A percentile compares a stretch with the other conserved stretches of the same genome.
phyloP scores from a whole-genome alignment of 2,329 filamentous ascomycete species.

The Penicillium sp. region DNA sequence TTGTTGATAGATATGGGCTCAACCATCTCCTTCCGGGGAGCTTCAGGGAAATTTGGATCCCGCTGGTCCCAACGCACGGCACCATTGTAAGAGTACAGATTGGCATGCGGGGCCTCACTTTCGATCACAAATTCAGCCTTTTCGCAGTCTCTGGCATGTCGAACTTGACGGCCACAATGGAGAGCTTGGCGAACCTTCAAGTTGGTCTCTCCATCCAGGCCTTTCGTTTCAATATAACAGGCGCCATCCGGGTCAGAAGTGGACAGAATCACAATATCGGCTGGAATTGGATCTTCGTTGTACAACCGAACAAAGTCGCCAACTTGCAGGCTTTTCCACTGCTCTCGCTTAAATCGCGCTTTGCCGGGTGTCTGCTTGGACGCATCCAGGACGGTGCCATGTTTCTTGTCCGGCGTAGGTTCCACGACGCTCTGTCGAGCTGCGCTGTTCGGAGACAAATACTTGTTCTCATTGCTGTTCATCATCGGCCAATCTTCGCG shows the following conservation, averaged over 20 bases:
- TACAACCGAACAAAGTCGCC: slow-evolving; percentile 96
- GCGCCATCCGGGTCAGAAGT: slow-evolving; percentile 92
- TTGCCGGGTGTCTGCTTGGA: slow-evolving; percentile 62
- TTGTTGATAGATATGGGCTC: slow-evolving; percentile 96
- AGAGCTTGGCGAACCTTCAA: slow-evolving; percentile 91
- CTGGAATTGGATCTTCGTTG: slow-evolving; percentile 92
- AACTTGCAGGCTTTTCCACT: slow-evolving; percentile 93
- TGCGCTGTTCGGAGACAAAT: slow-evolving; percentile 31
- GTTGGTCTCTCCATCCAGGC: slow-evolving; percentile 95
- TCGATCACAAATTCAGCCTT: slow-evolving; percentile 82
- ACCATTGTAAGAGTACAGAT: slow-evolving; percentile 92
- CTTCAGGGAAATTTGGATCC: slow-evolving; percentile 60
- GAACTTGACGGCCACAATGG: slow-evolving; percentile 76
- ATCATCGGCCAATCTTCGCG: slow-evolving; percentile 42
- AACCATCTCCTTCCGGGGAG: slow-evolving; percentile 71
- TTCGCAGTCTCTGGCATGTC: slow-evolving; percentile 90
- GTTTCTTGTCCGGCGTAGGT: slow-evolving; percentile 43
- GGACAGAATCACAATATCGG: slow-evolving; percentile 86
- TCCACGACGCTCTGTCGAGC: slow-evolving; percentile 23
- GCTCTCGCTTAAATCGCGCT: slow-evolving; percentile 85
- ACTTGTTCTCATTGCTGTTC: slow-evolving; percentile 28
- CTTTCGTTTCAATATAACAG: slow-evolving; percentile 98
- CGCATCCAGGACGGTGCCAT: slow-evolving; percentile 71
- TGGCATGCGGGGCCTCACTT: slow-evolving; percentile 86
- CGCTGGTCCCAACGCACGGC: slow-evolving; percentile 82